Evolutionary conservation across 2,329 filamentous ascomycete species (phyloP).

Genomic region (Calcarisporium arbuscula): DNA sequence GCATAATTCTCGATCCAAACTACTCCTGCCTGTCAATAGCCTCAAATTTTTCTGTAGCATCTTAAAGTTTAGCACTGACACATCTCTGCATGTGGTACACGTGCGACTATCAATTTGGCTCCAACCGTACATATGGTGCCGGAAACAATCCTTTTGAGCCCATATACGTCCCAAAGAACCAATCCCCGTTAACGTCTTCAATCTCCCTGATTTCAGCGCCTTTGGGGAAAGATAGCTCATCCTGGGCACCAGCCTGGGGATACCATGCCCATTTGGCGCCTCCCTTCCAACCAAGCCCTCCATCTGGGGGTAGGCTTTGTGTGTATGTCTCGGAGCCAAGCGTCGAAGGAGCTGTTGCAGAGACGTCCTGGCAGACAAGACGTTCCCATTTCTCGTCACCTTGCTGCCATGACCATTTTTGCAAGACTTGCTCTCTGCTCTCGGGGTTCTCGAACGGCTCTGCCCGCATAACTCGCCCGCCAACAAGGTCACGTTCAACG

Average conservation of each 20-base stretch:
- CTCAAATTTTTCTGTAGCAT: too few relatives aligned
- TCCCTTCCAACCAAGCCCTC: constrained; percentile 60
- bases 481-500: constrained; percentile 67
- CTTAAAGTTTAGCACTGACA: too few relatives aligned
- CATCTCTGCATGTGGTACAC: neutral
- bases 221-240: constrained; percentile 80
- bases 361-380: constrained; percentile 46
- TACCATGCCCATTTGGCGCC: constrained; percentile 73
- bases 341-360: constrained; percentile 32
- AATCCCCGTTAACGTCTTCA: constrained; percentile 84
- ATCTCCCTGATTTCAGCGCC: constrained; percentile 78
- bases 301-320: constrained; percentile 62
- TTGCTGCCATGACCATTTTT: constrained; percentile 48
- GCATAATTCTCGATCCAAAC: neutral
- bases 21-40: neutral
- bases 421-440: constrained; percentile 26
- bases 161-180: constrained; percentile 83
- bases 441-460: constrained; percentile 39
- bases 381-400: constrained; percentile 34
- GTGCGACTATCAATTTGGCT: constrained; percentile 1
- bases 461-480: constrained; percentile 63
- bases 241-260: constrained; percentile 54
- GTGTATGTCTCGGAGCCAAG: constrained; percentile 19
- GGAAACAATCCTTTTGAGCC: constrained; percentile 76
- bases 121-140: constrained; percentile 61